Conservation (phyloP, 257 asterid genomes). For the Eustoma russellianum region DNA sequence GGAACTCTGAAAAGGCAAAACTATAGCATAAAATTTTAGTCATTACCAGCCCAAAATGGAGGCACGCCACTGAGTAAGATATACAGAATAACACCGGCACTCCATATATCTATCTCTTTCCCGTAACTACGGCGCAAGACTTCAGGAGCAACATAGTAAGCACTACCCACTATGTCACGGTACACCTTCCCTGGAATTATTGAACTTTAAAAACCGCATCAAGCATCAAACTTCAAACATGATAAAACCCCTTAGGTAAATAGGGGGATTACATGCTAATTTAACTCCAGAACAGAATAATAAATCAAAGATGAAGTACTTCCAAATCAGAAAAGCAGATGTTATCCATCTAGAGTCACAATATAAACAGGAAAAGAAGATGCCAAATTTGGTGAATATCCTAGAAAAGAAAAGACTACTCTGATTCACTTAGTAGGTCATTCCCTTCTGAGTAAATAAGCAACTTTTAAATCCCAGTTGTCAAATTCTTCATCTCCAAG, state of each 20-base stretch:
- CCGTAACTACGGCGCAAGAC: slow-evolving; percentile 64
- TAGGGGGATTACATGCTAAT: too few species aligned
- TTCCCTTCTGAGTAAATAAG: too few species aligned
- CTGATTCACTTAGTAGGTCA: too few species aligned
- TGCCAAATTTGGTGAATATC: too few species aligned
- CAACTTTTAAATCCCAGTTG: too few species aligned
- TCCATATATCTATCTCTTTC: slow-evolving; percentile 77
- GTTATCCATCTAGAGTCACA: too few species aligned
- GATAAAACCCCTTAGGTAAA: not conserved
- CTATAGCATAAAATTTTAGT: slow-evolving; percentile 1
- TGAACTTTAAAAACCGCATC: not conserved
- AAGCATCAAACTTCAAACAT: not conserved
- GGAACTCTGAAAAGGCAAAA: not conserved
- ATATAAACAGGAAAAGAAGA: too few species aligned
- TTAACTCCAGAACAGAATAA: too few species aligned
- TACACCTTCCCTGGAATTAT: slow-evolving; percentile 45
- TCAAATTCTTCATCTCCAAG: too few species aligned
- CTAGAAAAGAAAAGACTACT: too few species aligned
- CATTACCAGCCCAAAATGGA: slow-evolving; percentile 88
- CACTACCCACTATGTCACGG: slow-evolving; percentile 76
- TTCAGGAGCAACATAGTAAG: slow-evolving; percentile 85
- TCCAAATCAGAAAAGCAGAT: too few species aligned
- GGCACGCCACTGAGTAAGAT: slow-evolving; percentile 85
- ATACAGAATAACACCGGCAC: slow-evolving; percentile 82
- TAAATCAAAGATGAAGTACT: too few species aligned